Base-by-base conservation (phyloP, 164 flowering plant genomes). In the Akebia trifoliata region DNA sequence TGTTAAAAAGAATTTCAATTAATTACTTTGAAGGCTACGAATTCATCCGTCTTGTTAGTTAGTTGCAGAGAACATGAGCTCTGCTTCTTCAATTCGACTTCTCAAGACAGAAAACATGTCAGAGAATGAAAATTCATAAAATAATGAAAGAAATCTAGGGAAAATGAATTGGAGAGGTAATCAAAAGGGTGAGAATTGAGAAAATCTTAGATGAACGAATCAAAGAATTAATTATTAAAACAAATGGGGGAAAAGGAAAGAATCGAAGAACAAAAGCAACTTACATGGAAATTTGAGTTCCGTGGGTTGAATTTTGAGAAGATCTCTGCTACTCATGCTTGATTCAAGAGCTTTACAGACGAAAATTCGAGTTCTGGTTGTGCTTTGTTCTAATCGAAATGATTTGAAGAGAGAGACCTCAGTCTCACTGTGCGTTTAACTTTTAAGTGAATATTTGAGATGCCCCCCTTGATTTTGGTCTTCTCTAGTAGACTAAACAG, bases 41-140 rank as follows among this genome's bases (percentile, higher is more conserved):
- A 72, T 21, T 86, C 72, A 55, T 85, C 78, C 3, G 89, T 79
- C 75, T 82, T 92, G 71, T 92, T 88, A 0, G 74, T 72, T 71
- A 88, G 73, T 58, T 80, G 93, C 80, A 88, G 53, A 34, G 93
- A 75, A 73, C 95, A 91, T 6, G 95, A 79, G 63, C 84, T 85
- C 78, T 86, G 96, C 81, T 78, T 91, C 81, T 67, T 88, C 83
- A 86, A 66, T 65, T 88, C 96, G 69, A 86, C 96, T 91, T 26
- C 58, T 26, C 30, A 24, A 38, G 20, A 7, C n/a, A 55, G 4
- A 15, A 56, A 34, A 43, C n/a, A n/a, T n/a, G n/a, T n/a, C n/a
- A n/a, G n/a, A n/a, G n/a, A n/a, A n/a, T n/a, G n/a, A n/a, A n/a
- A n/a, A n/a, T n/a, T n/a, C n/a, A n/a, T n/a, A n/a, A n/a, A n/a